phyloP scores from a whole-genome alignment of 179 eudicot genomes.

The Silene coronaria region DNA sequence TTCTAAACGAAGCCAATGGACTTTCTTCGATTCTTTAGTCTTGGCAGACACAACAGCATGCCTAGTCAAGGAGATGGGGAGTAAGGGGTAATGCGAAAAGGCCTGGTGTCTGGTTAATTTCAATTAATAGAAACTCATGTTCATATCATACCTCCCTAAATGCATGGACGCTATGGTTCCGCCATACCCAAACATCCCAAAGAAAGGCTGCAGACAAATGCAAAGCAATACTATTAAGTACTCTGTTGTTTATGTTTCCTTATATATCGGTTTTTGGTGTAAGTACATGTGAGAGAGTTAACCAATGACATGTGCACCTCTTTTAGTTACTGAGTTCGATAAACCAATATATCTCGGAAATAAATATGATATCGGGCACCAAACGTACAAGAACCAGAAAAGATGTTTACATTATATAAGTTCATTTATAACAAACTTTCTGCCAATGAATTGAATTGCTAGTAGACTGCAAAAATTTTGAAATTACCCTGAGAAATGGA shows the following conservation, averaged over 20 bases:
- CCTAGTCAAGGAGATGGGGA: slow-evolving; percentile 28
- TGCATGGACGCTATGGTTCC: slow-evolving; percentile 73
- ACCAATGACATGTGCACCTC: too few species aligned
- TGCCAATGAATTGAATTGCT: background rate
- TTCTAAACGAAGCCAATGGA: slow-evolving; percentile 43
- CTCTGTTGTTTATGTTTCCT: too few species aligned
- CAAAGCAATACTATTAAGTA: background rate
- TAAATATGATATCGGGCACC: background rate
- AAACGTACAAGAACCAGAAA: background rate
- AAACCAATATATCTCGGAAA: too few species aligned
- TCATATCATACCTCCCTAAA: slow-evolving; percentile 51
- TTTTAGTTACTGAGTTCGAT: too few species aligned
- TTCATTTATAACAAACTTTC: too few species aligned
- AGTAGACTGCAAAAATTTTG: background rate
- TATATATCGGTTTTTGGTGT: too few species aligned
- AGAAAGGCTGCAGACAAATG: slow-evolving; percentile 51
- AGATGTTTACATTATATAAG: background rate
- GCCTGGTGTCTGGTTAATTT: background rate
- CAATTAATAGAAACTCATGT: background rate
- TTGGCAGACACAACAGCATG: slow-evolving; percentile 54
- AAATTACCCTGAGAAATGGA: slow-evolving; percentile 55
- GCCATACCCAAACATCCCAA: slow-evolving; percentile 87
- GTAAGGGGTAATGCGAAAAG: background rate
- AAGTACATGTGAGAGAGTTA: too few species aligned
- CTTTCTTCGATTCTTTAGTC: slow-evolving; percentile 49